Base-by-base conservation (phyloP, 2,329 filamentous ascomycete species). In the Didymella arachidicola region DNA sequence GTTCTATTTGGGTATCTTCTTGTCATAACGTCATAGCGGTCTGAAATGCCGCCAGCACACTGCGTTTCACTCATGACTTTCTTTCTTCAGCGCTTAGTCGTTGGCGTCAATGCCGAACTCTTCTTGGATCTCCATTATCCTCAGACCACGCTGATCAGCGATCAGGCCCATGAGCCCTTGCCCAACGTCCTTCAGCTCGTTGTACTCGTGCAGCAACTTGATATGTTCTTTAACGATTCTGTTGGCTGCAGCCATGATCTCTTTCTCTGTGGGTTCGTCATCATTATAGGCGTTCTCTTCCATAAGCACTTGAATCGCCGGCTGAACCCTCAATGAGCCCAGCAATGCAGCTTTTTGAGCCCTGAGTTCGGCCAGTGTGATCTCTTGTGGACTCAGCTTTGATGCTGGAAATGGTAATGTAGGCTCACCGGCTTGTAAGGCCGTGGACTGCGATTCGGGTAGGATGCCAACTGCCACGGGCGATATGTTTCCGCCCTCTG, bases 171-270 rank as follows among this genome's bases (percentile, higher is more conserved):
- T 82, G 29, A 91, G 69, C 0, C 87, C 88, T 68, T 87, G 83
- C 0, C 85, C 88, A 7, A 89, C 79, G 72, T 91, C 89, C 62
- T 87, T 86, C 66, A 90, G 86, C 72, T 90, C 88, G 67, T 91
- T 91, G 76, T 91, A 91, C 57, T 85, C 79, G 63, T 90, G 87
- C 30, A 91, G 79, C 4, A 88, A 78, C 58, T 81, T 81, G 68
- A 91, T 91, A 71, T 91, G 88, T 30, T 79, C 78, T 53, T 86
- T 83, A 50, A 89, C 85, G 10, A 85, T 84, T 19, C 77, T 75
- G 39, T 83, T 79, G 0, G 85, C 80, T 11, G 81, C 78, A 14
- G 64, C 74, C 61, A 78, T 71, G 4, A 77, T 58, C 8, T 74
- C 71, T n/a, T 58, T 61, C 3, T 74, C 68, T 12, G 70, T 71